These are phyloP conservation scores for Allium fistulosum DNA, from an alignment of 106 monocot genomes.

Conservation along the genomic window DNA sequence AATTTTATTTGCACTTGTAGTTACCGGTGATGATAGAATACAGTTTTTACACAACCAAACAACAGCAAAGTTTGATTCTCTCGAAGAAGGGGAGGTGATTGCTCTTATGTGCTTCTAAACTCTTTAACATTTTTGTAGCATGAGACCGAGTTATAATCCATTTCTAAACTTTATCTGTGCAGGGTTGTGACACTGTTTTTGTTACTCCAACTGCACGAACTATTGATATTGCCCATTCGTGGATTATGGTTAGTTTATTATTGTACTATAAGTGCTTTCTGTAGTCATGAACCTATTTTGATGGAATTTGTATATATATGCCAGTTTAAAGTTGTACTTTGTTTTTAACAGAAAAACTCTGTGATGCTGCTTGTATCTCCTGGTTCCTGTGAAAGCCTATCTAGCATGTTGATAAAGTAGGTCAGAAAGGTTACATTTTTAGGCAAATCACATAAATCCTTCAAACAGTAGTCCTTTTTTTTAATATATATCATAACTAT, in stretches of 20 bases:
- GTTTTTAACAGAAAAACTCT: conserved; percentile 26
- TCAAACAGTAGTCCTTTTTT: too few species aligned
- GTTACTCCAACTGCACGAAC: conserved; percentile 35
- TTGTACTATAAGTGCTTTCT: not conserved
- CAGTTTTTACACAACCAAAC: conserved; percentile 34
- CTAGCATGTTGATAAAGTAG: not conserved
- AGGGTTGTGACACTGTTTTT: conserved; percentile 39
- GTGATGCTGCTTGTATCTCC: conserved; percentile 25
- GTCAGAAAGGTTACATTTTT: too few species aligned
- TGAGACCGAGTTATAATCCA: not conserved
- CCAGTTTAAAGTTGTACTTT: not conserved
- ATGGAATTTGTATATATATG: too few species aligned
- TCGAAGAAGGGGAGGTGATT: conserved; percentile 26
- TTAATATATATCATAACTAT: too few species aligned
- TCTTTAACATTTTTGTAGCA: not conserved
- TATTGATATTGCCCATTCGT: conserved; percentile 30
- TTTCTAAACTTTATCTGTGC: not conserved
- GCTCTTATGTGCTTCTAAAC: not conserved
- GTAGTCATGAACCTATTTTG: not conserved
- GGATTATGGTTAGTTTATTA: conserved; percentile 22
- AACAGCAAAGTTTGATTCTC: conserved; percentile 25
- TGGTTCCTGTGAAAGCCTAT: conserved; percentile 14
- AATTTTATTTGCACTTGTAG: conserved; percentile 5
- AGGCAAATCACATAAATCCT: too few species aligned
- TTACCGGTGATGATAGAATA: conserved; percentile 24